These are phyloP conservation scores for Kodamaea fungicola DNA, from an alignment of 1,139 yeast species.

Conservation along the genomic window DNA sequence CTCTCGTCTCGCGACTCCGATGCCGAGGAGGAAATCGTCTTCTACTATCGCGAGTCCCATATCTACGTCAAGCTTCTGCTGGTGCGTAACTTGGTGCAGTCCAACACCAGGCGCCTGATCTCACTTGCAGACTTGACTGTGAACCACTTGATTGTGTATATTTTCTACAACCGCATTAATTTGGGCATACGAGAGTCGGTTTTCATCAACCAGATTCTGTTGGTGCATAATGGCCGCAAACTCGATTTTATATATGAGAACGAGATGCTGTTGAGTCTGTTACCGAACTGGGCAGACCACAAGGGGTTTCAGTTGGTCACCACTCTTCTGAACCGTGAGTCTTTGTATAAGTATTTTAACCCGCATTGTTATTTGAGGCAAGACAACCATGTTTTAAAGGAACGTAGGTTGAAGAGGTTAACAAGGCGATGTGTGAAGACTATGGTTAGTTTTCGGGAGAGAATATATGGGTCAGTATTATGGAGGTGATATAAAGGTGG, in stretches of 20 bases:
- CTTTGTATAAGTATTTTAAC: constrained; percentile 14
- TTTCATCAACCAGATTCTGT: constrained; percentile 13
- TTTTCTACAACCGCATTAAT: constrained; percentile 12
- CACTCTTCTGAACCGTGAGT: constrained; percentile 1
- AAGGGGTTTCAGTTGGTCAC: constrained; percentile 10
- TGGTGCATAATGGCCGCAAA: constrained; percentile 13
- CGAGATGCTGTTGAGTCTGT: constrained; percentile 4
- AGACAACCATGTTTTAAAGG: neutral
- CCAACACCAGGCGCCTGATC: constrained; percentile 8
- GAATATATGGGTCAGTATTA: too few species aligned
- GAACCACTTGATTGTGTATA: constrained; percentile 14
- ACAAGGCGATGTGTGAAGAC: too few species aligned
- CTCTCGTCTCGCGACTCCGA: constrained; percentile 1
- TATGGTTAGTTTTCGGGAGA: too few species aligned
- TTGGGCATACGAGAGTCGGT: constrained; percentile 5
- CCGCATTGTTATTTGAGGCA: constrained; percentile 11
- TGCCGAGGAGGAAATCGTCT: constrained; percentile 9
- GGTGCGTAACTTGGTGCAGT: constrained; percentile 12
- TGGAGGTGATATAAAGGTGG: too few species aligned
- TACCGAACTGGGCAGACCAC: constrained; percentile 7
- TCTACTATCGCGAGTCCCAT: constrained; percentile 10
- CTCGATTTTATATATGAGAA: constrained; percentile 8
- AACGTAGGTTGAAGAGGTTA: too few species aligned
- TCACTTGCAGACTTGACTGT: constrained; percentile 9
- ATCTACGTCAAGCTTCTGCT: constrained; percentile 11